A percentile compares a stretch with the other conserved stretches of the same genome.
Conservation (phyloP, 371 early-diverging fungal genomes). For the Mucor saturninus region DNA sequence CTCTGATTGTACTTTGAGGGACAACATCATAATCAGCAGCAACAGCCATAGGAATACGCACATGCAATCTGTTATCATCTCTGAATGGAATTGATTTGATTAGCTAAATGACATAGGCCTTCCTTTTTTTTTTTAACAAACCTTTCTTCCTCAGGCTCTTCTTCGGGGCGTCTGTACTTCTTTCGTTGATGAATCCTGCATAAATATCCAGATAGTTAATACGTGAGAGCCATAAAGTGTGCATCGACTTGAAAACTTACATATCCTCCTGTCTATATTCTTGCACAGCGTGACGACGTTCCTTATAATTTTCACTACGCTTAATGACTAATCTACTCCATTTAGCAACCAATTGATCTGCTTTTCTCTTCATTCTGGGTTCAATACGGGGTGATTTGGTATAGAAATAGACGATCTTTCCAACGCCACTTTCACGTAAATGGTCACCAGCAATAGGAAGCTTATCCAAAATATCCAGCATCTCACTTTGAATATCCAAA, state of each 20-base stretch:
- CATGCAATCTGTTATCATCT: constrained; percentile 31
- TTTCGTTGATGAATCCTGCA: constrained; percentile 36
- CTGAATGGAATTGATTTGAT: neutral
- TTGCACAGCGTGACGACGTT: constrained; percentile 50
- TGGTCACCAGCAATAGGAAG: constrained; percentile 88
- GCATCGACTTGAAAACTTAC: constrained; percentile 24
- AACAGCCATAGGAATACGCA: constrained; percentile 51
- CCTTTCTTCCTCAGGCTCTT: constrained; percentile 36
- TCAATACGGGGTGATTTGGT: constrained; percentile 86
- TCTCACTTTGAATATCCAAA: constrained; percentile 86
- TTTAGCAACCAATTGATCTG: constrained; percentile 81
- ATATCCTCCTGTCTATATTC: constrained; percentile 48
- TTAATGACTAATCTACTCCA: constrained; percentile 90
- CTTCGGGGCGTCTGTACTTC: constrained; percentile 31
- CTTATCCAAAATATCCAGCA: constrained; percentile 79
- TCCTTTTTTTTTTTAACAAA: constrained; percentile 2
- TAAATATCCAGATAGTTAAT: too few relatives aligned
- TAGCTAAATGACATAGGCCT: neutral
- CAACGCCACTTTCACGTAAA: constrained; percentile 88
- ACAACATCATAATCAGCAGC: constrained; percentile 58
- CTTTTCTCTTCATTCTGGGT: constrained; percentile 74
- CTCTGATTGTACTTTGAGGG: constrained; percentile 49
- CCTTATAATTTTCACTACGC: constrained; percentile 79
- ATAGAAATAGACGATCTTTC: constrained; percentile 95
- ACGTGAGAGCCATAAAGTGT: too few relatives aligned